Percentiles rank a stretch among this genome's conserved stretches.
These are phyloP conservation scores for Adenanthera pavonina DNA, from an alignment of 306 rosid species.

Conservation along the genomic window DNA sequence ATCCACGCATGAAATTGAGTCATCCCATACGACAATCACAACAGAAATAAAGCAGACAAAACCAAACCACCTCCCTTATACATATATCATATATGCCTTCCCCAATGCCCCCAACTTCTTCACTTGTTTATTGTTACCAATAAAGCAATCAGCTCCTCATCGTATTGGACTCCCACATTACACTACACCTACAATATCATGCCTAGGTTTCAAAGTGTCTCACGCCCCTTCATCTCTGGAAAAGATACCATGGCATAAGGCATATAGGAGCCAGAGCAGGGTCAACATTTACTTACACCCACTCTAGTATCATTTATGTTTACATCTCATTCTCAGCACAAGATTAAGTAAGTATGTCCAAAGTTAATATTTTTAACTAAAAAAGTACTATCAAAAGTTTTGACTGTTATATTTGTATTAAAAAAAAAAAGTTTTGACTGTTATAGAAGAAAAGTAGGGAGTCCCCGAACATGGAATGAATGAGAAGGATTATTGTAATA, in stretches of 20 bases:
- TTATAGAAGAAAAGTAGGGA: neutral
- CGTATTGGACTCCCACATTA: conserved; percentile 35
- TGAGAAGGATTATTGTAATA: neutral
- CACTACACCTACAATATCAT: no score
- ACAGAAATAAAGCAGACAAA: conserved; percentile 42
- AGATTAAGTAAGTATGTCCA: no score
- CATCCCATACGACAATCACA: conserved; percentile 50
- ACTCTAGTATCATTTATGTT: no score
- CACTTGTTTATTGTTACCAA: conserved; percentile 59
- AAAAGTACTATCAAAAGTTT: no score
- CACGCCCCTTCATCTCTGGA: neutral
- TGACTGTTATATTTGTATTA: no score
- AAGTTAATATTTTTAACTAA: no score
- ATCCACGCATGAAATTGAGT: conserved; percentile 51
- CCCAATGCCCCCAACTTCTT: conserved; percentile 27
- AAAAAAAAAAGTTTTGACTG: no score
- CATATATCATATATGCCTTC: no score
- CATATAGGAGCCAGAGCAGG: neutral
- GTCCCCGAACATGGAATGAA: neutral
- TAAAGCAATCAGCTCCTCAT: conserved; percentile 47
- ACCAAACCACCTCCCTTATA: no score
- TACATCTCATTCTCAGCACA: no score
- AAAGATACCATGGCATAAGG: neutral
- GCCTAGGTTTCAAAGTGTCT: no score
- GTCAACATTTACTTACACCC: neutral